Evolutionary conservation across 495 filamentous ascomycete genomes (phyloP), one percentile per base, ranked within the genome.

Genomic region (Hyaloscypha bicolor): DNA sequence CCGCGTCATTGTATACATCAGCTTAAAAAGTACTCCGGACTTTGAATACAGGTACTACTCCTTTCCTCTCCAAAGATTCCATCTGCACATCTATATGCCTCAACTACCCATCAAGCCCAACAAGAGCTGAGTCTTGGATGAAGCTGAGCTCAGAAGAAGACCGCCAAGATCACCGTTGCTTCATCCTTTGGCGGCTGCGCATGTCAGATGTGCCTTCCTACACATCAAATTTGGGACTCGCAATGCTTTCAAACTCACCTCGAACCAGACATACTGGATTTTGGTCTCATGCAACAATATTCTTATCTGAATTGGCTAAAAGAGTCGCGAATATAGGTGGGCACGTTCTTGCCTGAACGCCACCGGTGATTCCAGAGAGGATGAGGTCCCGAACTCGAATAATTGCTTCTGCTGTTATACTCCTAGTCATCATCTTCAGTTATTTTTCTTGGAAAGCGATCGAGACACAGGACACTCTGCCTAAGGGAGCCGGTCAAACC

Each of bases 381-480:
- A 57, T 57, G 55, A 57, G 55, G 25, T 31, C 21, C 25, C 55
- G 14, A 57, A 29, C 25, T 57, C 55, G 55, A 33, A 31, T 31
- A 30, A 31, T 57, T 3, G 25, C 25, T 57, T 31, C 22, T 16
- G 55, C 22, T 19, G 21, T n/a, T n/a, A 57, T 57, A 57, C 16
- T 57, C 29, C 55, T 57, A 19, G 53, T 55, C 29, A 57, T 57
- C n/a, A 11, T 31, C 25, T n/a, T 32, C 29, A 32, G 22, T 33
- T 30, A n/a, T 31, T n/a, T 30, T 30, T 57, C 25, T 16, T 33
- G 29, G 29, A 29, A 57, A 30, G 4, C 32, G 25, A 31, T 33
- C 21, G 25, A 31, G 19, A 57, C 6, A 4, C 55, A 2, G 21
- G 9, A 9, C 9, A 19, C 12, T 57, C 21, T 11, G n/a, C 55